Evolutionary conservation across 805 yeast species (phyloP), one percentile per base, ranked within the genome.

Genomic region (Debaryomyces hansenii): DNA sequence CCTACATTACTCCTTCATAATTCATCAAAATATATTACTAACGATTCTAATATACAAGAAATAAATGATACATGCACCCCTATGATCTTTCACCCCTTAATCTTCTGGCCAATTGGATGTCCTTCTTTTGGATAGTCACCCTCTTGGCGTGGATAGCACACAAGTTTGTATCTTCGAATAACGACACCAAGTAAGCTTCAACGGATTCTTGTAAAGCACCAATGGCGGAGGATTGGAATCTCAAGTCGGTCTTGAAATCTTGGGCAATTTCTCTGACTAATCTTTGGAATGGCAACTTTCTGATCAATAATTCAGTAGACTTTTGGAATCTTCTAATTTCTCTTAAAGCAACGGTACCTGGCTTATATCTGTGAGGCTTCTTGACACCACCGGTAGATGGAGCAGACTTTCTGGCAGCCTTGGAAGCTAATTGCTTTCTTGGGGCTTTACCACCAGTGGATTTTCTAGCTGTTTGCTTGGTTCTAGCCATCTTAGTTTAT

Each of bases 391-490:
- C 78, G 44, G 76, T 66, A 44, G 74, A 69, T 59, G 78, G 78
- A 46, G 78, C 78, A 42, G 78, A 72, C 61, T 72, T 72, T 70
- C 78, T 71, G 54, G 78, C 78, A 54, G 78, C 78, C 68, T 72
- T 72, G 52, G 78, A 72, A 58, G 78, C 78, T 62, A 72, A 70
- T 61, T 72, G 78, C 62, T 72, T 72, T 72, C 78, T 72, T 60
- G 78, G 78, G 48, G 78, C 78, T 62, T 72, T 72, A 65, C 78
- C 78, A 67, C 78, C 78, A 52, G 78, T 72, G 50, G 77, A 72
- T 62, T 72, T 72, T 72, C 78, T 72, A 48, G 78, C 78, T 46
- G 78, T 72, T 70, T 72, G 78, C 58, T 72, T 72, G 48, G 78
- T 72, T 72, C 78, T 72, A 58, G 78, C 78, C 78, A 72, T 72